Base-by-base conservation (phyloP, 2,329 filamentous ascomycete species). In the Pseudogymnoascus sp. region DNA sequence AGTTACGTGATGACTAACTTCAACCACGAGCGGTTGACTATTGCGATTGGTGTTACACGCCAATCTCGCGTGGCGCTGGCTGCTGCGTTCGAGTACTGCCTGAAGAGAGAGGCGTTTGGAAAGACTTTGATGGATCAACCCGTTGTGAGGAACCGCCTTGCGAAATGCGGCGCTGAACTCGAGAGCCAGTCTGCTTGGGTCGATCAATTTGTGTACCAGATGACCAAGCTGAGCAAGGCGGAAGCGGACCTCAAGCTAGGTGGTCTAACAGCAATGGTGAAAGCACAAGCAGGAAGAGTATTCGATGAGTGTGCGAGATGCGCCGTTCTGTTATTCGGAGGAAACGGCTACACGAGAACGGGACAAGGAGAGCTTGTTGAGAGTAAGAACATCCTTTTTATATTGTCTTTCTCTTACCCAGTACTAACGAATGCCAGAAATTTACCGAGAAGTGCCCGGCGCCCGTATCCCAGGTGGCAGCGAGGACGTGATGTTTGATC, bases 1-100 rank as follows among this genome's bases (percentile, higher is more conserved):
- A 81, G 79, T 64, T 89, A 89, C 70, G 83, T 89, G 70, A 90
- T 89, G 87, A 87, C 84, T 62, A 90, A 91, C 75, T 91, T 91
- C 81, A 91, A 91, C 76, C 88, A 91, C 73, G 89, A 92, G 73
- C 83, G 88, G 0, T 77, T 91, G 10, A 80, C 80, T 15, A 89
- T 91, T 66, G 79, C 85, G 0, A 83, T 91, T 13, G 82, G 83
- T 0, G 81, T 83, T 0, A 88, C 86, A 1, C 79, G 88, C 2
- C 80, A 86, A 69, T 80, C 87, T 0, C 79, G 83, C 7, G 84
- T 88, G 1, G 86, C 84, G 1, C 76, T 89, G 1, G 75, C 78
- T 13, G 72, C 83, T 0, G 86, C 86, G 0, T 83, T 88, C 67
- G 81, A 82, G 61, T 88, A 89, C 69, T 81, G 82, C 23, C 72